phyloP scores from a whole-genome alignment of 352 stramenopile genomes.

The Pythium sp. region DNA sequence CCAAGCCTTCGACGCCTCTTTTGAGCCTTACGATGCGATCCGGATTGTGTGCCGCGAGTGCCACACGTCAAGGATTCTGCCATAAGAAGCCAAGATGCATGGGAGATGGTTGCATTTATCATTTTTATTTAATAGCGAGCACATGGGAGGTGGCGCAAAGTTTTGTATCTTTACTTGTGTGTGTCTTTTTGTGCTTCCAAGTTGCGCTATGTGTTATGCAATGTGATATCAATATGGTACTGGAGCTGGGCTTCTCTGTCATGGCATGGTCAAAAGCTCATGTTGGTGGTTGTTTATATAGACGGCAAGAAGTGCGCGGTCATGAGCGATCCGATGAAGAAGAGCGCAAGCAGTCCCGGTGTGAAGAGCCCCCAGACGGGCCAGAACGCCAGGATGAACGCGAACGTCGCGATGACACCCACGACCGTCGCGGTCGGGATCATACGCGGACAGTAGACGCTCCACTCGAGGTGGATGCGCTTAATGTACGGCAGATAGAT shows the following conservation, averaged over 20 bases:
- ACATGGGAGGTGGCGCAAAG: not conserved
- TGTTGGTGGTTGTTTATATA: slow-evolving; percentile 34
- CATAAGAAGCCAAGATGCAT: slow-evolving; percentile 2
- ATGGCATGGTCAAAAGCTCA: not conserved
- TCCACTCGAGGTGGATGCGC: slow-evolving; percentile 82
- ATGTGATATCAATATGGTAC: slow-evolving; percentile 1
- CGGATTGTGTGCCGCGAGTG: slow-evolving; percentile 14
- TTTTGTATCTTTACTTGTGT: slow-evolving; percentile 1
- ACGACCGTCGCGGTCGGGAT: slow-evolving; percentile 84
- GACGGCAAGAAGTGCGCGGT: slow-evolving; percentile 91
- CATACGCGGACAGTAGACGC: slow-evolving; percentile 91
- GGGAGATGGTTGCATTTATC: not conserved
- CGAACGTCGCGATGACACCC: slow-evolving; percentile 57
- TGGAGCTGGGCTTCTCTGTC: no score
- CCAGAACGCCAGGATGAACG: slow-evolving; percentile 89
- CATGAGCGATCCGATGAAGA: slow-evolving; percentile 92
- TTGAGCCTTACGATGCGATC: slow-evolving; percentile 9
- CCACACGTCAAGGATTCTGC: slow-evolving; percentile 2
- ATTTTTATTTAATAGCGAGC: slow-evolving; percentile 14
- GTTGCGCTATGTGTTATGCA: no score
- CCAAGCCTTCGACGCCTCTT: slow-evolving; percentile 13
- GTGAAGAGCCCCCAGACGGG: slow-evolving; percentile 91
- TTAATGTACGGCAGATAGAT: slow-evolving; percentile 87
- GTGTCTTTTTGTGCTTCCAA: not conserved
- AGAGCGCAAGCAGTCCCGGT: slow-evolving; percentile 84